Conservation (phyloP, 352 stramenopile species). For the Globisporangium rhizosaccharum region DNA sequence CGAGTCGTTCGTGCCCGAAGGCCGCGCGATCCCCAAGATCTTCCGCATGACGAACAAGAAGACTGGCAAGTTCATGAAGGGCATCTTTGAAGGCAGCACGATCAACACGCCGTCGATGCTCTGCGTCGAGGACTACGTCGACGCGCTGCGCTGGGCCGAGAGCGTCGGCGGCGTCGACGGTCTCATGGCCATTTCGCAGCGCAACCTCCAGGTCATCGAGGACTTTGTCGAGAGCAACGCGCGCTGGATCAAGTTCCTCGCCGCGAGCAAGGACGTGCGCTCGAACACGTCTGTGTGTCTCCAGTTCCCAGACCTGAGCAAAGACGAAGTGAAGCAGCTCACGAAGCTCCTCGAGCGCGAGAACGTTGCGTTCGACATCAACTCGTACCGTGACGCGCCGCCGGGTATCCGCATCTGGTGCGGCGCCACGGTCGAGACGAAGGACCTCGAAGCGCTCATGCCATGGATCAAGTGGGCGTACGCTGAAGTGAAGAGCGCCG, state of each 20-base stretch:
- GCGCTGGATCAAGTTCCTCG: constrained; percentile 96
- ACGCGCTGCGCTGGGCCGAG: constrained; percentile 95
- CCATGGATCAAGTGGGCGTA: constrained; percentile 99
- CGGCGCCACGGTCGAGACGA: constrained; percentile 97
- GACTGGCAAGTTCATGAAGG: constrained; percentile 90
- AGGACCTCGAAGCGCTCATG: constrained; percentile 96
- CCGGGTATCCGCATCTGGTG: constrained; percentile 98
- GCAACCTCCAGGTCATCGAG: constrained; percentile 94
- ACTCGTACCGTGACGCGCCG: constrained; percentile 97
- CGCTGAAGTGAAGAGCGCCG: constrained; percentile 77
- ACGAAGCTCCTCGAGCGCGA: constrained; percentile 94
- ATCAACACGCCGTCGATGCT: constrained; percentile 99
- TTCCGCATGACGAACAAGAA: constrained; percentile 97
- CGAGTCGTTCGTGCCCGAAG: constrained; percentile 89
- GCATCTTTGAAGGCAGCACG: constrained; percentile 97
- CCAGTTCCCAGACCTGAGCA: constrained; percentile 88
- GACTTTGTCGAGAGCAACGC: constrained; percentile 96
- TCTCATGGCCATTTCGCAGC: constrained; percentile 91
- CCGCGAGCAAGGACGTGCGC: constrained; percentile 88
- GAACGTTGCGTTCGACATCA: constrained; percentile 96
- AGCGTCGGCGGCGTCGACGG: constrained; percentile 91
- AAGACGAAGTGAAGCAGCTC: constrained; percentile 97
- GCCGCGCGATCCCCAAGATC: constrained; percentile 97
- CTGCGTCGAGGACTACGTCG: constrained; percentile 98
- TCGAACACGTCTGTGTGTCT: constrained; percentile 98